phyloP scores from a whole-genome alignment of 1,284 basidiomycete genomes.

The Ceratobasidium sp. region DNA sequence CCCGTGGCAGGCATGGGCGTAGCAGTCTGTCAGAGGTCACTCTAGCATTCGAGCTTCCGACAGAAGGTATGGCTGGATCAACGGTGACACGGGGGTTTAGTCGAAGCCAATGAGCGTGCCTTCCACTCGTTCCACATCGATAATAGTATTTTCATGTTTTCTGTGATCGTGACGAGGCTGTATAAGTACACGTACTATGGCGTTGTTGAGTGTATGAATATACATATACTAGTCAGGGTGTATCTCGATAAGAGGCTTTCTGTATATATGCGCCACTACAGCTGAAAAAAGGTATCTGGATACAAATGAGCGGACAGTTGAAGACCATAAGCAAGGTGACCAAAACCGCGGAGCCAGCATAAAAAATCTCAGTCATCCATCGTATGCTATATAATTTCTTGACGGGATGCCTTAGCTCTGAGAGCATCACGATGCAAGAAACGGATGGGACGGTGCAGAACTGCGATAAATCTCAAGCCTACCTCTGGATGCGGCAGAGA shows the following conservation, averaged over 20 bases:
- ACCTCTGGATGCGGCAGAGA: no score
- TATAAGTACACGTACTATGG: no score
- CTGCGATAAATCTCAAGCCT: no score
- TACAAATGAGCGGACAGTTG: not conserved
- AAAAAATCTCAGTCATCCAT: not conserved
- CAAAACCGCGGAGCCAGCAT: not conserved
- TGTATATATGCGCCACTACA: not conserved
- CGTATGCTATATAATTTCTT: not conserved
- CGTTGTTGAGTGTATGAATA: not conserved
- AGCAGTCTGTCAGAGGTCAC: not conserved
- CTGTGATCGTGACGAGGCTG: no score
- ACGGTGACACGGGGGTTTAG: constrained; percentile 5
- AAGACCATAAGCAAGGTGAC: not conserved
- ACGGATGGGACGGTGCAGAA: no score
- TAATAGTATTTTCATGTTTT: no score
- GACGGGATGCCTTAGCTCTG: not conserved
- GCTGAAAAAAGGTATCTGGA: not conserved
- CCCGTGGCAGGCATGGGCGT: not conserved
- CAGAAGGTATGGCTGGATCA: constrained; percentile 24
- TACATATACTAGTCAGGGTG: no score
- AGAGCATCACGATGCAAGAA: not conserved
- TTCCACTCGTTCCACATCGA: no score
- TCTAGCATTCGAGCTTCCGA: not conserved
- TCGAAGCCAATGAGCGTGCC: not conserved
- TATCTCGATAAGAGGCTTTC: no score